Percentiles rank a stretch among this genome's conserved stretches.
phyloP scores from a whole-genome alignment of 2,329 filamentous ascomycete species.

The Pezicula rhizophila region DNA sequence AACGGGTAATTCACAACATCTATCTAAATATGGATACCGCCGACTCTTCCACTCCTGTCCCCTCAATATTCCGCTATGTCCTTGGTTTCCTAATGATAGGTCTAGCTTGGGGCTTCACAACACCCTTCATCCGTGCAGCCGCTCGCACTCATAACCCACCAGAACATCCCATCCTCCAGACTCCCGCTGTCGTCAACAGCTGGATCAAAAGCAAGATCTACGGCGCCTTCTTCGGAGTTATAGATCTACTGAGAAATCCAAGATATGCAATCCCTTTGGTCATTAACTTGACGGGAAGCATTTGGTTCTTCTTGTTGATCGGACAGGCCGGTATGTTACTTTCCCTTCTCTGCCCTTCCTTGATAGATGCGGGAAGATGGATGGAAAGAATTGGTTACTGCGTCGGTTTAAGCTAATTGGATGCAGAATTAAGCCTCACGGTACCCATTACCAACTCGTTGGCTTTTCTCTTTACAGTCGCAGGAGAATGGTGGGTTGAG shows the following conservation, averaged over 20 bases:
- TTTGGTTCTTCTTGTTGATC: conserved; percentile 96
- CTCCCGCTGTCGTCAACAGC: conserved; percentile 45
- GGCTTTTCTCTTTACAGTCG: conserved; percentile 90
- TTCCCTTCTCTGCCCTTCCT: conserved; percentile 1
- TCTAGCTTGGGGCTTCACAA: conserved; percentile 88
- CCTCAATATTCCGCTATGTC: conserved; percentile 70
- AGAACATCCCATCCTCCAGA: conserved; percentile 47
- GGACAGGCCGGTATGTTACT: conserved; percentile 71
- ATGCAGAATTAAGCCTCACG: conserved; percentile 77
- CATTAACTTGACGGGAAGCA: conserved; percentile 83
- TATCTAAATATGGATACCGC: conserved; percentile 1
- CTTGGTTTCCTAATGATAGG: conserved; percentile 87
- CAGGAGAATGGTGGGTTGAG: conserved; percentile 94
- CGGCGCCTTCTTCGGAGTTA: conserved; percentile 64
- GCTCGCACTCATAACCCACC: conserved; percentile 68
- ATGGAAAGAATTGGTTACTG: too few relatives aligned
- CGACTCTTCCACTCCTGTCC: conserved; percentile 15
- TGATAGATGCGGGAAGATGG: neutral
- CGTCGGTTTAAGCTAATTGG: too few relatives aligned
- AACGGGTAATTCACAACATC: neutral
- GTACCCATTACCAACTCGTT: conserved; percentile 93
- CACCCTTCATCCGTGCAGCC: conserved; percentile 83
- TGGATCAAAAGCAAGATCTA: conserved; percentile 58
- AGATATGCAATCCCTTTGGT: conserved; percentile 79
- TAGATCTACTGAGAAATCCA: conserved; percentile 74